Percentiles rank a stretch among this genome's conserved stretches.
These are phyloP conservation scores for Acacia pycnantha DNA, from an alignment of 331 rosid species.

Conservation along the genomic window DNA sequence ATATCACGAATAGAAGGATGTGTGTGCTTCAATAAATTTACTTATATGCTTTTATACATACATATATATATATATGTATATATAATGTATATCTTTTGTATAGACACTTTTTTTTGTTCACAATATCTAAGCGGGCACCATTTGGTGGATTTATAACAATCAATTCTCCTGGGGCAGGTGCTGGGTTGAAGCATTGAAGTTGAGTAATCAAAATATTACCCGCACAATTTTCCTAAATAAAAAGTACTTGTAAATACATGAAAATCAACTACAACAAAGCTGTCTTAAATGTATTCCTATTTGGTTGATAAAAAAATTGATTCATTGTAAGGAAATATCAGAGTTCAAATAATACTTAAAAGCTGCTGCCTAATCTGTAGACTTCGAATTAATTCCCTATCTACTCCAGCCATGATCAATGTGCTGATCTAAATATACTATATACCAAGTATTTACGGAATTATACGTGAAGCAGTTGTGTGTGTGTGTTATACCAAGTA, in stretches of 20 bases:
- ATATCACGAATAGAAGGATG: too few relatives aligned
- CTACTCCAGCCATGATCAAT: background rate
- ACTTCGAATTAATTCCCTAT: background rate
- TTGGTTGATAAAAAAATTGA: too few relatives aligned
- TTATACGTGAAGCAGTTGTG: background rate
- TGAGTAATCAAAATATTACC: background rate
- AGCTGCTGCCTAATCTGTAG: background rate
- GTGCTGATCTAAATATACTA: background rate
- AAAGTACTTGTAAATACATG: background rate
- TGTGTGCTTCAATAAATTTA: too few relatives aligned
- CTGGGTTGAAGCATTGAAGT: background rate
- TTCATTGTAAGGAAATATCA: background rate
- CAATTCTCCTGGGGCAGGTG: too few relatives aligned
- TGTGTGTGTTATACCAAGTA: too few relatives aligned
- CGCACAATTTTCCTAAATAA: background rate
- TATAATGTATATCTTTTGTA: too few relatives aligned
- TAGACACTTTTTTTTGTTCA: too few relatives aligned
- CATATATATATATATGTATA: too few relatives aligned
- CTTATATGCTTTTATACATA: too few relatives aligned
- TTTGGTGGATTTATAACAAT: too few relatives aligned
- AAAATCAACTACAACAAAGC: background rate
- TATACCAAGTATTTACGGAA: background rate
- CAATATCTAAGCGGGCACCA: too few relatives aligned
- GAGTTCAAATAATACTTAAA: background rate
- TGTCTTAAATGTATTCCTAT: background rate